Conservation (phyloP, 495 filamentous ascomycete genomes). For the Mytilinidion resinicola region DNA sequence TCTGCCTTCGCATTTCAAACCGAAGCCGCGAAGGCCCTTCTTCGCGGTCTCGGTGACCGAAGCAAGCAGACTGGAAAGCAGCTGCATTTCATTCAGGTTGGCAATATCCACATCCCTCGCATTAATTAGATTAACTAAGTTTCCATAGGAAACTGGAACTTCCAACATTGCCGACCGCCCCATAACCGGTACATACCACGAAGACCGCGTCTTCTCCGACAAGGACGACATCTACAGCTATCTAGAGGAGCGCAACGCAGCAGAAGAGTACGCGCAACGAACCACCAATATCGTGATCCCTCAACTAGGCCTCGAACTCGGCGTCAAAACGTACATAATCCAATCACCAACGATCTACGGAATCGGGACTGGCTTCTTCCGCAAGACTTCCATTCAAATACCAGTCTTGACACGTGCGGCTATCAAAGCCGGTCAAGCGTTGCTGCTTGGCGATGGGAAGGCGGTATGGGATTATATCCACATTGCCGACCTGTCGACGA, state of each 20-base stretch:
- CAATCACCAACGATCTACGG: conserved; percentile 48
- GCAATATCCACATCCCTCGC: neutral
- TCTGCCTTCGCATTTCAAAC: neutral
- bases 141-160: conserved; percentile 36
- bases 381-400: conserved; percentile 39
- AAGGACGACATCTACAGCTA: conserved; percentile 40
- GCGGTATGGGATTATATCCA: conserved; percentile 46
- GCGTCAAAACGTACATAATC: conserved; percentile 44
- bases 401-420: conserved; percentile 29
- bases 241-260: conserved; percentile 33
- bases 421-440: conserved; percentile 28
- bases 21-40: neutral
- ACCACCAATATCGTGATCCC: conserved; percentile 45
- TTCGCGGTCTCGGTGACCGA: conserved; percentile 5
- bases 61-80: neutral
- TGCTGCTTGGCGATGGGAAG: conserved; percentile 39
- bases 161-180: conserved; percentile 46
- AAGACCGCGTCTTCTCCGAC: conserved; percentile 40
- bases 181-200: conserved; percentile 31
- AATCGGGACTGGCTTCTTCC: conserved; percentile 41
- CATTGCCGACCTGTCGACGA: conserved; percentile 40
- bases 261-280: conserved; percentile 40
- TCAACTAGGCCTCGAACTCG: conserved; percentile 33
- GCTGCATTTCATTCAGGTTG: conserved; percentile 2
- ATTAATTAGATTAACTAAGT: no score